These are phyloP conservation scores for Aspergillus carlsbadensis DNA, from an alignment of 495 filamentous ascomycete species.

Conservation along the genomic window DNA sequence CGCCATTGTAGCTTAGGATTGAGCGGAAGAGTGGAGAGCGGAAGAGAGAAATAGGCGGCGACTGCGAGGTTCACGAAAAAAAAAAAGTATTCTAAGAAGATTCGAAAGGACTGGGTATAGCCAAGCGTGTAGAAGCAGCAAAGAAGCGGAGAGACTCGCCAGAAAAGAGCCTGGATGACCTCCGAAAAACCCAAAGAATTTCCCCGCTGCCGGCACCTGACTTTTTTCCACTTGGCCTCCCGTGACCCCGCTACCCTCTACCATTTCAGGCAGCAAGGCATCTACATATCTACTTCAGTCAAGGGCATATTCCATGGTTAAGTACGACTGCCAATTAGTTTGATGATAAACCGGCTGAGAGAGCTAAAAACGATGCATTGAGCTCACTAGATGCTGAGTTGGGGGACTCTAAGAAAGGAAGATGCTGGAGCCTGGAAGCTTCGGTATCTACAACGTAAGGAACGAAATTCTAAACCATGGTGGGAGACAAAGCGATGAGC, in stretches of 20 bases:
- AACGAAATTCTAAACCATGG: too few species aligned
- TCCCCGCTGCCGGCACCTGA: conserved; percentile 21
- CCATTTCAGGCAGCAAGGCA: conserved; percentile 18
- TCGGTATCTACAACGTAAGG: too few species aligned
- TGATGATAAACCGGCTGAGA: too few species aligned
- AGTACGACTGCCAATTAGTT: too few species aligned
- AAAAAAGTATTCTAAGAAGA: not conserved
- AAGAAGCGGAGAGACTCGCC: conserved; percentile 4
- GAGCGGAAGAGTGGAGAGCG: not conserved
- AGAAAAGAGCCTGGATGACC: conserved; percentile 3
- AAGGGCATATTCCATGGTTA: too few species aligned
- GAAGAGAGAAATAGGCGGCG: conserved; percentile 2
- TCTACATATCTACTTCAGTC: not conserved
- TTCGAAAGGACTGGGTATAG: not conserved
- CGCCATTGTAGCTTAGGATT: conserved; percentile 52
- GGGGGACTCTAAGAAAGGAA: too few species aligned
- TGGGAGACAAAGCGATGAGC: too few species aligned
- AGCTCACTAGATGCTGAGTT: too few species aligned
- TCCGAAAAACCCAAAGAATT: conserved; percentile 20
- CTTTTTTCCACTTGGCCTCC: conserved; percentile 29
- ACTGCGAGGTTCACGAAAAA: not conserved
- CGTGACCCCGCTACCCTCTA: conserved; percentile 27
- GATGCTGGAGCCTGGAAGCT: too few species aligned
- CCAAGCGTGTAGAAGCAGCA: not conserved
- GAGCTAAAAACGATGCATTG: too few species aligned